Base-by-base conservation (phyloP, 164 flowering plant species). In the Echeveria elegans region DNA sequence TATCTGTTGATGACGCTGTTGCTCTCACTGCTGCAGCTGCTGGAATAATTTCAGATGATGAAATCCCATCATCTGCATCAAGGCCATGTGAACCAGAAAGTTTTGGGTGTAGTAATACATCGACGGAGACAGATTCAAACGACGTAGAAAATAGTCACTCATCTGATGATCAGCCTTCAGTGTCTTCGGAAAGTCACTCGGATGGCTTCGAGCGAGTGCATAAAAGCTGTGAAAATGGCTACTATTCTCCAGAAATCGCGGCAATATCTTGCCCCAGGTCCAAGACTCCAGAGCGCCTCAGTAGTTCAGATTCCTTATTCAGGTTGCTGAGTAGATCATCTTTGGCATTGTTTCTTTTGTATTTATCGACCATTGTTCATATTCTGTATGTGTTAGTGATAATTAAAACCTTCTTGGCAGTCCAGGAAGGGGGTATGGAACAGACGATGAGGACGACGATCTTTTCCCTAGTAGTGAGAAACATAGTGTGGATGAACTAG, bases 11-110 rank as follows among this genome's bases (percentile, higher is more conserved):
- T 61, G 76, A 82, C 75, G 87, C 86, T 52, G 64, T 82, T 29
- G 82, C 84, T 64, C 82, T 90, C 40, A 77, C 88, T 36, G 90
- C 89, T 72, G 87, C 92, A 77, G 93, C 92, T 31, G 89, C 89
- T 28, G 96, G 91, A 32, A 71, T 85, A 66, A 72, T 79, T 68
- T 66, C 82, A 48, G 89, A 88, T 66, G 84, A 88, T 70, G 90
- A 83, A 53, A 70, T 80, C 48, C 72, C 69, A 56, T 70, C 78
- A 23, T 68, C 76, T 72, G 77, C 85, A 58, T 47, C 71, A 12
- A 83, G 77, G 72, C 47, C 56, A 30, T 76, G 72, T 72, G 92
- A 83, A 72, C 71, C 83, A 72, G 79, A n/a, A 36, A 80, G 91
- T 67, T 89, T 90, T 67, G 85, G 76, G 68, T 85, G 90, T 77